Percentiles rank a stretch among this genome's conserved stretches.
phyloP scores from a whole-genome alignment of 345 rosid genomes.

The Salix arbutifolia region DNA sequence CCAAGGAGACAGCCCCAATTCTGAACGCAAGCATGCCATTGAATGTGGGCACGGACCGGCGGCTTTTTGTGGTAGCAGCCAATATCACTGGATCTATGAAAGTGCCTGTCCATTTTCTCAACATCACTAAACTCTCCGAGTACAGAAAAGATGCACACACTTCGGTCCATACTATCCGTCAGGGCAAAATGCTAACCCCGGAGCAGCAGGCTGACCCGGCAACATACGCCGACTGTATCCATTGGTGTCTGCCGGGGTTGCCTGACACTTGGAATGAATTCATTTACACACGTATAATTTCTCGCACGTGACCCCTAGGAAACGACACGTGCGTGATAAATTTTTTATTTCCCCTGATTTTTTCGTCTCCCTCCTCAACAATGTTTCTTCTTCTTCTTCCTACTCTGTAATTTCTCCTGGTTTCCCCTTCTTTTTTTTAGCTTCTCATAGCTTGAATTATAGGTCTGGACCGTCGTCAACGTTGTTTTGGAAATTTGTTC shows the following conservation, averaged over 20 bases:
- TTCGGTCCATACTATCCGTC: slow-evolving; percentile 68
- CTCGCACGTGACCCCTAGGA: slow-evolving; percentile 44
- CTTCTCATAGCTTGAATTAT: background rate
- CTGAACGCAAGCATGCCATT: slow-evolving; percentile 47
- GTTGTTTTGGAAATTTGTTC: background rate
- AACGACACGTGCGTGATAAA: background rate
- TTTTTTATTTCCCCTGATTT: background rate
- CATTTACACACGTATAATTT: slow-evolving; percentile 63
- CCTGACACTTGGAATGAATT: slow-evolving; percentile 96
- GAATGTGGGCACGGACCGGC: slow-evolving; percentile 70
- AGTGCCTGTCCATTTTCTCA: slow-evolving; percentile 55
- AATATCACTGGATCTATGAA: slow-evolving; percentile 51
- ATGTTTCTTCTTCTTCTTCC: background rate
- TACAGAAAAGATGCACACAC: slow-evolving; percentile 92
- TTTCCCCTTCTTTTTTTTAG: background rate
- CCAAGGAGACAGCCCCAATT: slow-evolving; percentile 64
- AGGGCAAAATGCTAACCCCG: slow-evolving; percentile 71
- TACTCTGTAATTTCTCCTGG: background rate
- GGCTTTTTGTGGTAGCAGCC: slow-evolving; percentile 44
- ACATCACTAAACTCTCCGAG: slow-evolving; percentile 73
- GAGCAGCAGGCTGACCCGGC: slow-evolving; percentile 77
- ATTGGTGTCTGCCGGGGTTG: slow-evolving; percentile 95
- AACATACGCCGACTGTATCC: slow-evolving; percentile 88
- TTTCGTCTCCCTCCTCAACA: background rate
- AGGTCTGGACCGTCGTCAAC: background rate